Evolutionary conservation across 169 alveolate species (phyloP).

Genomic region (Plasmodium cynomolgi): DNA sequence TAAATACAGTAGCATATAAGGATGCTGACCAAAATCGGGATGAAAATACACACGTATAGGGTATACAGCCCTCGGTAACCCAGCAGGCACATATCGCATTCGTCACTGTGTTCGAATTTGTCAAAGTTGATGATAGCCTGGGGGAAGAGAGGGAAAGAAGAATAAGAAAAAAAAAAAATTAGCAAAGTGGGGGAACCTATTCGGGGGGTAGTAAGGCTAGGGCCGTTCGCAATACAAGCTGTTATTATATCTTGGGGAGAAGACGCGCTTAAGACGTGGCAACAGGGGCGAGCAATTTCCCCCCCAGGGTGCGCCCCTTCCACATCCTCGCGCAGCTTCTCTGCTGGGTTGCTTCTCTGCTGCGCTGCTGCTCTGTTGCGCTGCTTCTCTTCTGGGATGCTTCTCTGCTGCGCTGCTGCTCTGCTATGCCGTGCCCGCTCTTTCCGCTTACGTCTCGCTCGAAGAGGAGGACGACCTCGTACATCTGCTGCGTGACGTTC

Average conservation of each 20-base stretch:
- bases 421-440: not conserved
- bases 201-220: not conserved
- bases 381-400: too few relatives aligned
- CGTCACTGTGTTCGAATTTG: slow-evolving; percentile 11
- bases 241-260: not conserved
- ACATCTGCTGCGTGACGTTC: not conserved
- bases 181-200: not conserved
- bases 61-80: slow-evolving; percentile 68
- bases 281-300: too few relatives aligned
- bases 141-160: not conserved
- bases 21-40: slow-evolving; percentile 51
- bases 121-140: slow-evolving; percentile 49
- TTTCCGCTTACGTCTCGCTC: slow-evolving; percentile 40
- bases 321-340: too few relatives aligned
- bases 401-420: not conserved
- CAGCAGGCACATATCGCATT: slow-evolving; percentile 53
- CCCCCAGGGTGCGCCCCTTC: too few relatives aligned
- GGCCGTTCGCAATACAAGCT: not conserved
- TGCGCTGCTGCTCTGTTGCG: too few relatives aligned
- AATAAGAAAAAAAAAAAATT: not conserved
- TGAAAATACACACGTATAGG: slow-evolving; percentile 41
- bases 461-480: slow-evolving; percentile 24
- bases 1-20: slow-evolving; percentile 41
- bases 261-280: too few relatives aligned
- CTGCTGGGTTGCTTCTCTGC: too few relatives aligned